phyloP scores from a whole-genome alignment of 257 asterid genomes.

The Vinca minor region DNA sequence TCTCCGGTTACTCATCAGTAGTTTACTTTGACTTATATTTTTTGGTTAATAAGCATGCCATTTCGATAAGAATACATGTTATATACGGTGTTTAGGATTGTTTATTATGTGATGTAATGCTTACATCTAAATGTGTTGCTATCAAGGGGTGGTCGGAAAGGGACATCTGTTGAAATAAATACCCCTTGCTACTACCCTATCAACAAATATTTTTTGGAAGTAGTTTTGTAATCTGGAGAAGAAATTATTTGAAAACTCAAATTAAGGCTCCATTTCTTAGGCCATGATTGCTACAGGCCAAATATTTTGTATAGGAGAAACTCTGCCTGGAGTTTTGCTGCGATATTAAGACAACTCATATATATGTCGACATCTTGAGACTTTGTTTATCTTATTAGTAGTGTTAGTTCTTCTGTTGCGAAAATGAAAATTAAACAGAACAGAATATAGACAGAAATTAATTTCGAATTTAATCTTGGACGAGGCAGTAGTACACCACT shows the following conservation, averaged over 20 bases:
- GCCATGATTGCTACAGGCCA: conserved; percentile 19
- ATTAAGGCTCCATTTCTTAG: background rate
- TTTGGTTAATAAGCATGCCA: background rate
- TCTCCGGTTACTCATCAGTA: no score
- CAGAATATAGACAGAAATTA: no score
- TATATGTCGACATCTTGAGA: conserved; percentile 1
- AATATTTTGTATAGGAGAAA: conserved; percentile 6
- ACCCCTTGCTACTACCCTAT: conserved; percentile 14
- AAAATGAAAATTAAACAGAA: no score
- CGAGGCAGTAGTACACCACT: no score
- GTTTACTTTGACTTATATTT: background rate
- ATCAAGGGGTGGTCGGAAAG: conserved; percentile 17
- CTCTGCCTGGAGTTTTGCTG: background rate
- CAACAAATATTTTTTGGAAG: no score
- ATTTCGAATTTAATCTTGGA: no score
- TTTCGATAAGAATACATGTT: background rate
- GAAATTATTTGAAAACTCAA: conserved; percentile 11
- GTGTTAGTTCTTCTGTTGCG: no score
- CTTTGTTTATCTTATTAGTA: background rate
- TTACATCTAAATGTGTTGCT: conserved; percentile 12
- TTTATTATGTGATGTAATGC: background rate
- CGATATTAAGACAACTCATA: background rate
- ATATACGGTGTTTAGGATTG: background rate
- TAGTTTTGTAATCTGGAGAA: conserved; percentile 7
- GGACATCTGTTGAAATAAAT: conserved; percentile 23